phyloP scores from a whole-genome alignment of 2,329 filamentous ascomycete species.

The Epichloe gansuensis region DNA sequence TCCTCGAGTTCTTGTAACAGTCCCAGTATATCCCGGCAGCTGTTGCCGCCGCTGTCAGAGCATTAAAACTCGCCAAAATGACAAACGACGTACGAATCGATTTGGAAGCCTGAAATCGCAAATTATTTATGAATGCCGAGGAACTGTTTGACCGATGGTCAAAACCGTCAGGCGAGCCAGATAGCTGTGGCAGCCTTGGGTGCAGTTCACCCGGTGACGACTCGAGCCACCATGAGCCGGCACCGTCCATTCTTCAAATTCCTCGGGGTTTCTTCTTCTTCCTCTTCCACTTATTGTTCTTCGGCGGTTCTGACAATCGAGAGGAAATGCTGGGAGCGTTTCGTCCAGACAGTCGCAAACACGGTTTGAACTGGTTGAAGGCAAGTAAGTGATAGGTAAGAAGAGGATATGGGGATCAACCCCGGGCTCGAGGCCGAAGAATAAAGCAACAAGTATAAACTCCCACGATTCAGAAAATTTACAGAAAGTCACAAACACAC shows the following conservation, averaged over 20 bases:
- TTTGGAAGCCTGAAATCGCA: conserved; percentile 39
- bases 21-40: conserved; percentile 44
- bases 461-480: background rate
- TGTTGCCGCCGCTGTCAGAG: conserved; percentile 42
- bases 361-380: background rate
- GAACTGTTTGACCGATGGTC: conserved; percentile 27
- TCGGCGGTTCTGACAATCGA: background rate
- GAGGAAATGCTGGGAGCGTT: background rate
- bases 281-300: background rate
- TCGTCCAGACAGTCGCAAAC: background rate
- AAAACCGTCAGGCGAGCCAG: conserved; percentile 13
- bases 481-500: background rate
- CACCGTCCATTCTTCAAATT: conserved; percentile 1
- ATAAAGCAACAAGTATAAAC: background rate
- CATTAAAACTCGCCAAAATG: conserved; percentile 48
- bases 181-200: conserved; percentile 3
- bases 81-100: conserved; percentile 49
- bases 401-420: background rate
- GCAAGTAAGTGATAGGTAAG: background rate
- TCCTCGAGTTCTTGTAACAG: conserved; percentile 34
- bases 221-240: conserved; percentile 1
- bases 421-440: background rate
- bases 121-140: conserved; percentile 34
- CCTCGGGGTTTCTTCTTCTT: background rate
- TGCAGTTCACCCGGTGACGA: conserved; percentile 7